Base-by-base conservation (phyloP, 2,329 filamentous ascomycete genomes). In the Fusarium abutilonis region DNA sequence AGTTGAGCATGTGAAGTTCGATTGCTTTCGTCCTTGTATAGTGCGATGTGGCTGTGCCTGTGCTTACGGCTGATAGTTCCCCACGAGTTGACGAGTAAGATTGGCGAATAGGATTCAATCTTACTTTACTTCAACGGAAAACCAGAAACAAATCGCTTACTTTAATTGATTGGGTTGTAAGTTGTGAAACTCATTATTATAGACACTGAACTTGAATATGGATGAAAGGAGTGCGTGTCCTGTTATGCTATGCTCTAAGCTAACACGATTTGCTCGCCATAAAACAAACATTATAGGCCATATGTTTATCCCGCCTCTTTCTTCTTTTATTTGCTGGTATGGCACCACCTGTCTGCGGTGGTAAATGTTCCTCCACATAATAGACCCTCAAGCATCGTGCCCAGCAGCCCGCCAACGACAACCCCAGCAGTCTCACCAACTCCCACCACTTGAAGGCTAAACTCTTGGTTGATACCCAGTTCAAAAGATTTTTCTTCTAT, bases 351-450 rank as follows among this genome's bases (percentile, higher is more conserved):
- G n/a, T 60, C 45, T 15, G 52, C 58, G 1, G 45, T 49, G 1
- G 45, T 53, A 23, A 46, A 53, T 6, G 36, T 15, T 8, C 56
- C 43, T 38, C 48, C 34, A 31, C 73, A 75, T 17, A 74, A 36
- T 9, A 57, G 35, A 6, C 36, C 49, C 41, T 74, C 73, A 1
- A 74, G 28, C 10, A 69, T 43, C 1, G 65, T 59, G 3, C 68
- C 70, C 15, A 73, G 6, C 4, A 75, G 31, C 2, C 68, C 66
- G 3, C 74, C 74, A 15, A 64, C 36, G 1, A 74, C 36, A 4
- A 64, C 26, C 3, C 74, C 74, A 6, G 53, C 66, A 6, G 71
- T 68, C 34, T 76, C 73, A 3, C 73, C 74, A 4, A 51, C 62
- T 1, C 73, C 70, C 1, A 72, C 67, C 1, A 61, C 38, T 14